phyloP scores from a whole-genome alignment of 345 rosid species.

The Syzygium oleosum region DNA sequence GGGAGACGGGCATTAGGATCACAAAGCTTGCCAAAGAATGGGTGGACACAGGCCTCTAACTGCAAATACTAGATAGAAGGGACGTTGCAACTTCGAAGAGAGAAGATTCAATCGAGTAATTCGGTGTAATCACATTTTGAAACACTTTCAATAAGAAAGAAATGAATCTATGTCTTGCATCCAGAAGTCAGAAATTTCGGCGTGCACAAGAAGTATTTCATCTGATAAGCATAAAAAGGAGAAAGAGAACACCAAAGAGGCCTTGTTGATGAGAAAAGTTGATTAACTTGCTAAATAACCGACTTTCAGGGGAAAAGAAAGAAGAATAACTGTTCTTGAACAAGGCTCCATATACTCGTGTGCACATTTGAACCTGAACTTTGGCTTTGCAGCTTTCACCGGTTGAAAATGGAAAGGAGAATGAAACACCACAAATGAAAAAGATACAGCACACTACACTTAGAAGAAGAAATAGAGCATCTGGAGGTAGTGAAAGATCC shows the following conservation, averaged over 20 bases:
- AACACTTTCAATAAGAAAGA: not conserved
- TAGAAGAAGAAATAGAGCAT: not conserved
- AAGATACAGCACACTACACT: not conserved
- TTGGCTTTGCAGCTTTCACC: not conserved
- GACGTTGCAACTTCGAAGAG: not conserved
- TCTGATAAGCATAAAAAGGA: not conserved
- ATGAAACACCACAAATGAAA: not conserved
- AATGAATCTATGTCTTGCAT: not conserved
- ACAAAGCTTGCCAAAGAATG: not conserved
- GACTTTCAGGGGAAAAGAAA: not conserved
- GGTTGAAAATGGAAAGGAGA: not conserved
- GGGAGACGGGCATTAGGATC: not conserved
- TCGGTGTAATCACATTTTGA: not conserved
- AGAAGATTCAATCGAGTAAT: not conserved
- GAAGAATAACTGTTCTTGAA: not conserved
- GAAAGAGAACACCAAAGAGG: not conserved
- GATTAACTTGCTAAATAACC: not conserved
- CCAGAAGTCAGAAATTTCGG: not conserved
- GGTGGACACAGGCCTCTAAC: not conserved
- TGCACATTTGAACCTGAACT: not conserved
- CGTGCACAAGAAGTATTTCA: not conserved
- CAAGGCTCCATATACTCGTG: not conserved
- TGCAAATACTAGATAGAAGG: not conserved
- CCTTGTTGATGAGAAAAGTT: not conserved
- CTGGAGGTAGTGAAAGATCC: not conserved